A percentile compares a stretch with the other conserved stretches of the same genome.
phyloP scores from a whole-genome alignment of 2,329 filamentous ascomycete genomes.

The Hymenoscyphus linearis region DNA sequence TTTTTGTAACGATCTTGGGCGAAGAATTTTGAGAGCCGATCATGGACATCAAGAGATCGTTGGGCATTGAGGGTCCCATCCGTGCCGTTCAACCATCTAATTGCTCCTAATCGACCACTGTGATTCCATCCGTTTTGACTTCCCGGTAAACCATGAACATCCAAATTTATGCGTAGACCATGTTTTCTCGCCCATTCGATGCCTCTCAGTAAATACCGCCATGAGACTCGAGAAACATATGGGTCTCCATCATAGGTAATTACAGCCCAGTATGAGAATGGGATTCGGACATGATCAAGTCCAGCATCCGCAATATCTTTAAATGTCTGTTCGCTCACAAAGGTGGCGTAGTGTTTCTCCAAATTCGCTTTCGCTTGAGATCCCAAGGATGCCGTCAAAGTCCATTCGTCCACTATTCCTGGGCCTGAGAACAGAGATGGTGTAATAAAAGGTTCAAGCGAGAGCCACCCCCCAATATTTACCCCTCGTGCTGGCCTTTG shows the following conservation, averaged over 20 bases:
- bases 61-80: conserved; percentile 73
- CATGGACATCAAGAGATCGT: conserved; percentile 80
- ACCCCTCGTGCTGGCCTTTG: conserved; percentile 79
- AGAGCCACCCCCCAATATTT: conserved; percentile 91
- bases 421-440: conserved; percentile 79
- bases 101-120: conserved; percentile 73
- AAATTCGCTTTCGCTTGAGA: conserved; percentile 57
- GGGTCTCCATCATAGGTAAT: conserved; percentile 79
- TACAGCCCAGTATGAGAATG: conserved; percentile 92
- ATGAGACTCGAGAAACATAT: conserved; percentile 80
- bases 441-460: conserved; percentile 90
- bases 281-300: conserved; percentile 94
- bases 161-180: conserved; percentile 86
- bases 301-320: conserved; percentile 79
- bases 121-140: conserved; percentile 99
- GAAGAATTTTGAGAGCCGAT: conserved; percentile 86
- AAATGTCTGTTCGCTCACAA: conserved; percentile 81
- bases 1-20: conserved; percentile 89
- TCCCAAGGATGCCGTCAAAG: conserved; percentile 67
- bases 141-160: conserved; percentile 85
- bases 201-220: conserved; percentile 85
- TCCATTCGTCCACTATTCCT: conserved; percentile 83
- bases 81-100: conserved; percentile 88
- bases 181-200: conserved; percentile 95
- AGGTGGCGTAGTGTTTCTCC: conserved; percentile 89